Evolutionary conservation across 176 grass and related monocot species (phyloP), one percentile per base, ranked within the genome.

Genomic region (Echinochloa phyllopogon): DNA sequence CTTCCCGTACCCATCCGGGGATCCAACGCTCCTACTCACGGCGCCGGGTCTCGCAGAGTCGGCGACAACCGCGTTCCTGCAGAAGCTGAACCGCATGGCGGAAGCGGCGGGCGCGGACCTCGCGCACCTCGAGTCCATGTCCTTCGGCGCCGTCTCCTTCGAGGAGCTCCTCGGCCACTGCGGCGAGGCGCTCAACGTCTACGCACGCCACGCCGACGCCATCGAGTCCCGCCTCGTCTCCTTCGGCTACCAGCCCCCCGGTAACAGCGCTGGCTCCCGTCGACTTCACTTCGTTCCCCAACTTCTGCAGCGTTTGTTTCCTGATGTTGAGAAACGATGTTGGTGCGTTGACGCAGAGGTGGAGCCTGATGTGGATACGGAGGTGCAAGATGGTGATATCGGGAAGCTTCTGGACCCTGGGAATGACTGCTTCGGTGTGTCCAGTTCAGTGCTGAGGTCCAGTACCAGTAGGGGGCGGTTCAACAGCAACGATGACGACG

Each of bases 141-240:
- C 85, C 33, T 79, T 91, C 74, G 93, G 85, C 73, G 89, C 95
- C 24, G 85, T 98, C 76, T 95, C 93, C 68, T 90, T 95, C 81
- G 87, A 88, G 86, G 95, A 98, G 90, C 91, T 98, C 76, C 95
- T 98, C 51, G 95, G 95, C 75, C 93, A 98, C 83, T 98, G 85
- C 78, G 80, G 87, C 41, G 91, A 93, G 90, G 67, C 85, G 20
- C 85, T 86, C 81, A 82, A 80, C 78, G 78, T 89, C 70, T 74
- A 86, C 76, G 87, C 63, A 18, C 90, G 90, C 53, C 92, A 91
- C 77, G 88, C 94, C 36, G 69, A 60, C 18, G 89, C 86, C 75
- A 44, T 95, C 77, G 58, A 93, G 81, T 71, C 63, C 16, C 86
- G 83, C 49, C 88, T 98, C 79, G 71, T 29, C 27, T 50, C 70